A percentile compares a stretch with the other conserved stretches of the same genome.
phyloP scores from a whole-genome alignment of 2,329 filamentous ascomycete species.

The Penicillium hesseltinei region DNA sequence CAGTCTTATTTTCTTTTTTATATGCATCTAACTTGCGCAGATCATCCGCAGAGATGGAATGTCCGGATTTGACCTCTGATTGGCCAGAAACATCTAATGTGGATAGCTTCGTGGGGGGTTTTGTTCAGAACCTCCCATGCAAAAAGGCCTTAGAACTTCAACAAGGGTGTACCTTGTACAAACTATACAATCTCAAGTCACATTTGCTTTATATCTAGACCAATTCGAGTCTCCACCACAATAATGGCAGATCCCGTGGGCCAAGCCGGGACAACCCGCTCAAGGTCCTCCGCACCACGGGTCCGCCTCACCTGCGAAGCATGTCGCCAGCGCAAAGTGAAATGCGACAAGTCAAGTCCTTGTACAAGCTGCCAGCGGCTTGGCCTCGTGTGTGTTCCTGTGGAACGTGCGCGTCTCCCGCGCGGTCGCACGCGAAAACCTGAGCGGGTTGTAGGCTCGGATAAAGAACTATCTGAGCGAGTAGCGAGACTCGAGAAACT shows the following conservation, averaged over 20 bases:
- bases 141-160: not conserved
- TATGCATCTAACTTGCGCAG: not conserved
- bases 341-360: constrained; percentile 35
- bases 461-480: constrained; percentile 23
- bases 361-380: constrained; percentile 32
- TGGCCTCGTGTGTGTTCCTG: constrained; percentile 28
- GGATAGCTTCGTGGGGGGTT: not conserved
- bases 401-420: constrained; percentile 33
- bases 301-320: constrained; percentile 33
- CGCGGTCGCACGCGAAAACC: constrained; percentile 29
- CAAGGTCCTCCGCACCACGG: constrained; percentile 18
- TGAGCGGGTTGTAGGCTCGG: constrained; percentile 11
- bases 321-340: constrained; percentile 35
- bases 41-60: not conserved
- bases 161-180: not conserved
- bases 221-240: not conserved
- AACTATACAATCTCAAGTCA: not conserved
- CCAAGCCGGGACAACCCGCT: not conserved
- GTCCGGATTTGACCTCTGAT: not conserved
- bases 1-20: not conserved
- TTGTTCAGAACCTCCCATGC: not conserved
- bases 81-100: not conserved
- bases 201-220: not conserved
- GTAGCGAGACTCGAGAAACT: constrained; percentile 28
- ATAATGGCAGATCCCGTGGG: not conserved